phyloP scores from a whole-genome alignment of 495 filamentous ascomycete species.

The Xanthoparmelia taractica region DNA sequence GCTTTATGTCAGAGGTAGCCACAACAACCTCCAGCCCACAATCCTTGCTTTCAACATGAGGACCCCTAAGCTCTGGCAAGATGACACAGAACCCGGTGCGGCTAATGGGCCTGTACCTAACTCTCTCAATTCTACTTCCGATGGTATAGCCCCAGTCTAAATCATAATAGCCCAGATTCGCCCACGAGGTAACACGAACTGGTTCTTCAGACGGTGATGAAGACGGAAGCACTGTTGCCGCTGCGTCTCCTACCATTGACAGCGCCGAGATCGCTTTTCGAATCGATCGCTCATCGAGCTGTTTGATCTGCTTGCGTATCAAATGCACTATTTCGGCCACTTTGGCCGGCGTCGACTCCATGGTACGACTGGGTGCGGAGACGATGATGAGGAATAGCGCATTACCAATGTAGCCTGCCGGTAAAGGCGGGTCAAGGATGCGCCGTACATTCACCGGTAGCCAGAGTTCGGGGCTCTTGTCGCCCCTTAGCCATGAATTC shows the following conservation, averaged over 20 bases:
- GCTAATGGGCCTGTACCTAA: no score
- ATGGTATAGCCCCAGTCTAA: neutral
- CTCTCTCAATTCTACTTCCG: neutral
- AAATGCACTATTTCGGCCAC: neutral
- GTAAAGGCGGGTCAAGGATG: neutral
- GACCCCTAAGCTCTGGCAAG: no score
- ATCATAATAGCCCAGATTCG: neutral
- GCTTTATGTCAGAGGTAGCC: no score
- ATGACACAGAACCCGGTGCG: no score
- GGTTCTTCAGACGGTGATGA: neutral
- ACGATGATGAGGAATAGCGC: neutral
- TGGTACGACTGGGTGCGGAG: neutral
- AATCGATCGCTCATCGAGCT: no score
- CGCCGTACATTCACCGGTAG: neutral
- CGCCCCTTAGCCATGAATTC: no score
- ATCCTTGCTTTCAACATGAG: no score
- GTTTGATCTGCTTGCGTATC: no score
- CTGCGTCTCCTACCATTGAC: neutral
- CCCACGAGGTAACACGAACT: neutral
- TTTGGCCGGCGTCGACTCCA: neutral
- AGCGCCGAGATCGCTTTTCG: neutral
- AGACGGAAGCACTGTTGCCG: neutral
- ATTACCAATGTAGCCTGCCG: conserved; percentile 1
- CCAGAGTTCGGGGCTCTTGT: neutral
- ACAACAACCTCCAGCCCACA: no score